Base-by-base conservation (phyloP, 2,329 filamentous ascomycete species). In the Thielaviopsis punctulata region DNA sequence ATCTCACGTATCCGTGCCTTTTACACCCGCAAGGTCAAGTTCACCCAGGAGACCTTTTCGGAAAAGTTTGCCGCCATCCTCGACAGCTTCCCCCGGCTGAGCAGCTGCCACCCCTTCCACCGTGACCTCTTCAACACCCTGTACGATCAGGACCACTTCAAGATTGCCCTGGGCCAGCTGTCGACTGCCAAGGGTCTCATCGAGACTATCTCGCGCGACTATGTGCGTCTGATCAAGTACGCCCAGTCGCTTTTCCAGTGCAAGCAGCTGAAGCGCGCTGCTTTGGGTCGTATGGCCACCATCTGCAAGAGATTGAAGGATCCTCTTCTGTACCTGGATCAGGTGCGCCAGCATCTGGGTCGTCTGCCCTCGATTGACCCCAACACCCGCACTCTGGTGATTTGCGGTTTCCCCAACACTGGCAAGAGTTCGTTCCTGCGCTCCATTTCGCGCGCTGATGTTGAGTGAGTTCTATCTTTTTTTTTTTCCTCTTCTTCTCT, bases 311-410 rank as follows among this genome's bases (percentile, higher is more conserved):
- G 89, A 58, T 73, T 98, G 57, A 95, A 95, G 70, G 92, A 98
- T 61, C 87, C 92, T 52, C 77, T 98, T 48, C 75, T 93, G 58
- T 98, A 96, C 67, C 80, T 98, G 55, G 92, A 98, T 69, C 89
- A 96, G 62, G 67, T 70, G 53, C 82, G 92, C 60, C 90, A 96
- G 73, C 93, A 98, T 72, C 73, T 98, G 64, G 92, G 90, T 56
- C 89, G 92, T 83, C 80, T 98, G 58, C 93, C 92, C 4, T 82
- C 89, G n/a, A 98, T 98, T 66, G 93, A 98, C 66, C 92, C 92
- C 54, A 98, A 95, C 65, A 98, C 92, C 39, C 77, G 92, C 60
- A 98, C 92, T 1, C 79, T 98, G 45, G 76, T 98, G 58, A 95
- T 98, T 60, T 95, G 90, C 67, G 92, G 92, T 51, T 96, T 96